Base-by-base conservation (phyloP, 257 asterid genomes). In the Misopates orontium region DNA sequence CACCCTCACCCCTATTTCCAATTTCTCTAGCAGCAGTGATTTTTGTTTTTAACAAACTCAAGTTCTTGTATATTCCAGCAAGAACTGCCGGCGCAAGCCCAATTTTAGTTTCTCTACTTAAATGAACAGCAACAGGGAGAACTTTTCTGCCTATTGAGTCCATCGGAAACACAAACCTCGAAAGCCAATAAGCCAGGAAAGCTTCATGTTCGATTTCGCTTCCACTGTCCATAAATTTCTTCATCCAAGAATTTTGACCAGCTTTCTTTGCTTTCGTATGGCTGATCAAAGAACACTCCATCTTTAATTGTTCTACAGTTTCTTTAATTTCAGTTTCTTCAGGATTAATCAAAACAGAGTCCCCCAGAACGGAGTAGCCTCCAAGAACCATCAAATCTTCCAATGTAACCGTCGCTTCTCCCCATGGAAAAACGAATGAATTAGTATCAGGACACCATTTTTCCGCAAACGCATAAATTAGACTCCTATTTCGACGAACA, bases 361-460 rank as follows among this genome's bases (percentile, higher is more conserved):
- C 48, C 0, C 86, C 86, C 21, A 73, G 47, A 19, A 77, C 86
- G 17, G 81, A 55, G 23, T 40, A 82, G 44, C 84, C 84, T 8
- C 84, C 81, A 1, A 83, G 53, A n/a, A 71, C 52, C 52, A 56
- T 45, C 45, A 73, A 39, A 44, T 83, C 88, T 73, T 83, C 83
- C 39, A 83, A 48, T 4, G 85, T 80, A 44, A 80, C 17, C 7
- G 76, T 77, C 0, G 77, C 82, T 66, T 83, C 85, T 3, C 85
- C 85, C 88, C 88, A 75, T 0, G 78, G 75, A 11, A 77, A 79
- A 40, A 69, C 58, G 28, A 73, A 67, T 6, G 81, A 20, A 4
- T 82, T 76, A 12, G 78, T 70, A 15, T 23, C 11, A 1, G 75
- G 68, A 63, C 75, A 72, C 83, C 83, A 79, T 42, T 55, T 69